These are phyloP conservation scores for Luffa aegyptiaca DNA, from an alignment of 306 rosid species.

Conservation along the genomic window DNA sequence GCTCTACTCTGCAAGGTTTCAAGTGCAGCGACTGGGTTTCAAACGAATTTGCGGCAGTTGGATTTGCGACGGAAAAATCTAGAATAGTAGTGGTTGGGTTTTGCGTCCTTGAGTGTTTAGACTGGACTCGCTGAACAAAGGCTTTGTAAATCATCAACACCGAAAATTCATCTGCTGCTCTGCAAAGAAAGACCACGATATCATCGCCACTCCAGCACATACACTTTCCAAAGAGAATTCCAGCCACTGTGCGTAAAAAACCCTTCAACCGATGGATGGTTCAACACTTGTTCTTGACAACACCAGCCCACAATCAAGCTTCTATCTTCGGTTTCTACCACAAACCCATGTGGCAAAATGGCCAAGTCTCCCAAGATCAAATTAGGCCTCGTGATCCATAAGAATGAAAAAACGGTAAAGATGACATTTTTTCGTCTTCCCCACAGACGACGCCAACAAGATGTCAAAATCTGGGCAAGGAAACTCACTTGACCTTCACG, in stretches of 20 bases:
- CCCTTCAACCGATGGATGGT: constrained; percentile 30
- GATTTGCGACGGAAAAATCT: no score
- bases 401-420: background rate
- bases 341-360: constrained; percentile 19
- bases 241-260: constrained; percentile 16
- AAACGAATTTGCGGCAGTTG: no score
- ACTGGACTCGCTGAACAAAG: no score
- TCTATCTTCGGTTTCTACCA: constrained; percentile 20
- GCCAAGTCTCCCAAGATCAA: constrained; percentile 16
- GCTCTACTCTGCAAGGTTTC: constrained; percentile 36
- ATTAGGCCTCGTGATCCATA: constrained; percentile 46
- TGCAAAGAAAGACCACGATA: constrained; percentile 31
- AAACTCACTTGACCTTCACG: no score
- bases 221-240: constrained; percentile 34
- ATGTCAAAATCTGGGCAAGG: no score
- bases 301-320: constrained; percentile 33
- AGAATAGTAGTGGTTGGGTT: no score
- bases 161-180: constrained; percentile 25
- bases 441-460: no score
- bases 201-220: constrained; percentile 28
- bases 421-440: no score
- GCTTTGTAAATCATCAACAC: background rate
- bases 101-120: no score
- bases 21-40: no score
- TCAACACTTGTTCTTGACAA: constrained; percentile 39